Base-by-base conservation (phyloP, 2,329 filamentous ascomycete genomes). In the Cytospora piceicola region DNA sequence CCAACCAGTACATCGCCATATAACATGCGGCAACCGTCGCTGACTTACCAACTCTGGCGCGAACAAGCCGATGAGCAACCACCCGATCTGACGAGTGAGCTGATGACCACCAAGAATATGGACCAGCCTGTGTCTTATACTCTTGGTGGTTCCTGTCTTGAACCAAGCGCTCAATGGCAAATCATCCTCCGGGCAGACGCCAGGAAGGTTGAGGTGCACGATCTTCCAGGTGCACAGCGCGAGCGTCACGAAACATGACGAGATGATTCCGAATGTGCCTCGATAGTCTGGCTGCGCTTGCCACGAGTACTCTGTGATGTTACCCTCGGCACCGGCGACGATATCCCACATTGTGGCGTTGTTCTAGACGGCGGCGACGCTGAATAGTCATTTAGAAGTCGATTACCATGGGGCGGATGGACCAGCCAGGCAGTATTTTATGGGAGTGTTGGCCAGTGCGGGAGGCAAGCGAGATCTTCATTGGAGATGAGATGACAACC, bases 291-390 rank as follows among this genome's bases (percentile, higher is more conserved):
- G 63, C 58, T 65, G 58, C 1, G 63, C 52, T 36, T 65, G 57
- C 63, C 56, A 59, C 1, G 46, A 61, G 39, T 61, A 65, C 4
- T 52, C 58, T 17, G 58, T 61, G 51, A 56, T 15, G 20, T 61
- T 65, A 32, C 63, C 58, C 27, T 61, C 36, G 27, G 63, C 53
- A 6, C 63, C 63, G 12, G 63, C 63, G 2, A 65, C 57, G 55
- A 65, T 60, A 58, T 65, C 63, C 63, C 63, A 65, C 63, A 65
- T 65, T n/a, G 52, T n/a, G 29, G 27, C 52, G 63, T 9, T 61
- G 52, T 27, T 58, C 3, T 29, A 42, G 20, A 42, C 39, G 36
- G 22, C 61, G 17, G 22, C 17, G 30, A 17, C n/a, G 53, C 42
- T 30, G n/a, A 52, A 27, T 20, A 57, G 30, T 51, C 46, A 24